Percentiles rank a stretch among this genome's conserved stretches.
Evolutionary conservation across 2,329 filamentous ascomycete species (phyloP).

Genomic region (Dactylellina haptotyla): DNA sequence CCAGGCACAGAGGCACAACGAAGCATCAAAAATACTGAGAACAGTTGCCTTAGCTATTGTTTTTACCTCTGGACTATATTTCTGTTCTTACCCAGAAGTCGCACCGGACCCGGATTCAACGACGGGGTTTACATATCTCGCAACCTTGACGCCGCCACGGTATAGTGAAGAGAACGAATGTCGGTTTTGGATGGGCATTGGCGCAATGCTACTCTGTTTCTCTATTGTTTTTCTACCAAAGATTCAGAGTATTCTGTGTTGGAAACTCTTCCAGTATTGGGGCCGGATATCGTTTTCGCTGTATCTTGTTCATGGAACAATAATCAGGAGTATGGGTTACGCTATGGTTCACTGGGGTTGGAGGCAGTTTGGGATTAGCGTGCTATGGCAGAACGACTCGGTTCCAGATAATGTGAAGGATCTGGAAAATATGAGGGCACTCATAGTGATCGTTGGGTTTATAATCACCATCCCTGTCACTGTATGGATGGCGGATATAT

Average conservation of each 20-base stretch:
- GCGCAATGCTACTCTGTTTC: conserved; percentile 13
- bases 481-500: conserved; percentile 70
- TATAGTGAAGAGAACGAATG: background rate
- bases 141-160: background rate
- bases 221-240: conserved; percentile 20
- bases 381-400: background rate
- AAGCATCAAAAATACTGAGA: background rate
- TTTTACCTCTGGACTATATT: conserved; percentile 11
- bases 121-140: conserved; percentile 24
- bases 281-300: conserved; percentile 72
- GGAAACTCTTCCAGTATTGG: conserved; percentile 69
- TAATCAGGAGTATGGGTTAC: conserved; percentile 71
- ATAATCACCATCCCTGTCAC: conserved; percentile 7
- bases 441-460: conserved; percentile 8
- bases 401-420: background rate
- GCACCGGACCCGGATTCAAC: background rate
- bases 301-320: conserved; percentile 73
- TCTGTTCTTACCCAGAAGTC: conserved; percentile 33
- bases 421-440: conserved; percentile 6
- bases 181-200: conserved; percentile 19
- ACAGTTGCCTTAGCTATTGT: background rate
- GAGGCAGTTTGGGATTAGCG: conserved; percentile 10
- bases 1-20: background rate
- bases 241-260: conserved; percentile 29
- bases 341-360: conserved; percentile 62